Evolutionary conservation across 139 green algal genomes (phyloP), one percentile per base, ranked within the genome.

Genomic region (Chlamydomonas asymmetrica): DNA sequence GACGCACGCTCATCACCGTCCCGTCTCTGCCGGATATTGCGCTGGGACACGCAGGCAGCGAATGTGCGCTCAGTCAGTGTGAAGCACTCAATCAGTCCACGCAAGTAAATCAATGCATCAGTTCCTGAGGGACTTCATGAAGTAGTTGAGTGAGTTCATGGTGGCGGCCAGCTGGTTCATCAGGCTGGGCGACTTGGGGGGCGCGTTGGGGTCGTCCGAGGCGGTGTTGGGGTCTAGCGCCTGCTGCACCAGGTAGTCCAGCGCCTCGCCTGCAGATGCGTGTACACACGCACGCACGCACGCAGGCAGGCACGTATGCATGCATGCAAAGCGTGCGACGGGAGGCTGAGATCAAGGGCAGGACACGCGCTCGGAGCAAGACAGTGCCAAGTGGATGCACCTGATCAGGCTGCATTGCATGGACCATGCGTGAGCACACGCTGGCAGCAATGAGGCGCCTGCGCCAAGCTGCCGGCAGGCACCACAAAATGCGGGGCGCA

Each of bases 191-290:
- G 68, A 52, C 5, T 34, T 65, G 23, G 66, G 59, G 20, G 41
- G 25, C 48, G 67, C 34, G 23, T 64, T 18, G n/a, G n/a, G 49
- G 23, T 80, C 48, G 2, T 70, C 82, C 8, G 3, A 37, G 38
- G 62, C 64, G 29, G 39, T 62, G 1, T 22, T 54, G 7, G 27
- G 73, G 41, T 80, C 45, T 6, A 88, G 39, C 9, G 82, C 79
- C 78, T 88, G 61, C 23, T 80, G 74, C 25, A 91, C 76, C 22
- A 89, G 82, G 59, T 73, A 84, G 40, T 88, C 80, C 40, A 92
- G 75, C 8, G 69, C 82, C 67, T 92, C 82, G 31, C 82, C 84
- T 80, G 82, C 57, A 43, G 22, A 27, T 29, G 60, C 35, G 10
- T 52, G 45, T 52, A 16, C 16, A 16, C 10, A 10, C 45, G 16